Percentiles rank a stretch among this genome's conserved stretches.
Conservation (phyloP, 2,329 filamentous ascomycete genomes). For the Pseudogymnoascus sp. region DNA sequence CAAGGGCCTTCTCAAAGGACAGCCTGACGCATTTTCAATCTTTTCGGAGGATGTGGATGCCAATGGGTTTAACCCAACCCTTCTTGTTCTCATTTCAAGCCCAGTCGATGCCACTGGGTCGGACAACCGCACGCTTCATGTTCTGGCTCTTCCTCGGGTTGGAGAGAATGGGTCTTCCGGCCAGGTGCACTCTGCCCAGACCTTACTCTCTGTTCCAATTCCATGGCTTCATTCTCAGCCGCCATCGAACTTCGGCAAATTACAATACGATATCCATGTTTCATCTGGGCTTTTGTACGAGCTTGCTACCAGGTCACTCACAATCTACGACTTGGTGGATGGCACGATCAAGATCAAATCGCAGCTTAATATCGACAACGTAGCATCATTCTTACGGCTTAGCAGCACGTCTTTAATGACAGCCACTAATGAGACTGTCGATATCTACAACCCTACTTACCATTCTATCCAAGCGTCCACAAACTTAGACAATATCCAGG, state of each 20-base stretch:
- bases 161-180: background rate
- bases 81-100: slow-evolving; percentile 40
- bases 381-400: slow-evolving; percentile 57
- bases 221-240: slow-evolving; percentile 10
- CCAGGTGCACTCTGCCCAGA: slow-evolving; percentile 23
- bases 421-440: slow-evolving; percentile 48
- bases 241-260: slow-evolving; percentile 10
- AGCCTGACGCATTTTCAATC: slow-evolving; percentile 43
- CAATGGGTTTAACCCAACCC: slow-evolving; percentile 40
- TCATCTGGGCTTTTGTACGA: slow-evolving; percentile 57
- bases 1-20: slow-evolving; percentile 39
- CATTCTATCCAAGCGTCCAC: slow-evolving; percentile 40
- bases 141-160: slow-evolving; percentile 23
- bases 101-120: slow-evolving; percentile 18
- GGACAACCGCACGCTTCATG: slow-evolving; percentile 21
- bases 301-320: slow-evolving; percentile 45
- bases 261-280: slow-evolving; percentile 50
- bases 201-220: slow-evolving; percentile 22
- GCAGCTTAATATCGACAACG: slow-evolving; percentile 41
- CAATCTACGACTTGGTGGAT: slow-evolving; percentile 56
- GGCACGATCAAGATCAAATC: slow-evolving; percentile 55
- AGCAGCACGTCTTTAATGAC: slow-evolving; percentile 60
- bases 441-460: slow-evolving; percentile 63
- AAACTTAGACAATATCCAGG: slow-evolving; percentile 23
- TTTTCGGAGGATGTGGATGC: slow-evolving; percentile 34